phyloP scores from a whole-genome alignment of 2,329 filamentous ascomycete genomes.

The Elsinoe necatrix region DNA sequence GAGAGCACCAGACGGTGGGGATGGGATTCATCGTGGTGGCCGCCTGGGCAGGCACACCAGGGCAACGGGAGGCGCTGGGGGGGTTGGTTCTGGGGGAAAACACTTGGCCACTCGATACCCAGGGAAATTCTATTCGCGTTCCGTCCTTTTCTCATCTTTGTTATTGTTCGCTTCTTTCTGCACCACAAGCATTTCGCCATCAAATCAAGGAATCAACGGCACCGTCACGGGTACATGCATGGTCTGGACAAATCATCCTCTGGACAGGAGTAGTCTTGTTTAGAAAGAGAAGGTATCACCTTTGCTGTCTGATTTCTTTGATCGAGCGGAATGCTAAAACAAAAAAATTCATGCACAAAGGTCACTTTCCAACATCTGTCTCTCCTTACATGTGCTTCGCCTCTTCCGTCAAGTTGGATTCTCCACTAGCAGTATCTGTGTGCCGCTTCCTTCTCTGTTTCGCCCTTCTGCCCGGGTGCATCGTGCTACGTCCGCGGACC shows the following conservation, averaged over 20 bases:
- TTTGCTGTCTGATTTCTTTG: too few species aligned
- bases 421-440: too few species aligned
- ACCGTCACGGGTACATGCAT: neutral
- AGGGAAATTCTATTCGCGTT: neutral
- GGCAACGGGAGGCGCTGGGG: neutral
- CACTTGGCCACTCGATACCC: conserved; percentile 6
- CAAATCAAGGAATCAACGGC: neutral
- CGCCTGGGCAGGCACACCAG: neutral
- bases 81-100: neutral
- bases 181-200: neutral
- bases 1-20: neutral
- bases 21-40: neutral
- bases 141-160: neutral
- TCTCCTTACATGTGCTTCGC: too few species aligned
- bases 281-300: too few species aligned
- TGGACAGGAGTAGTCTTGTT: too few species aligned
- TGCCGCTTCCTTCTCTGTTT: too few species aligned
- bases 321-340: too few species aligned
- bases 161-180: neutral
- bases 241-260: neutral
- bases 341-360: too few species aligned
- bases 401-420: too few species aligned
- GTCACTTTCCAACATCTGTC: too few species aligned
- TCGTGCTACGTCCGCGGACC: too few species aligned
- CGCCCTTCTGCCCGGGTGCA: too few species aligned